phyloP scores from a whole-genome alignment of 2,329 filamentous ascomycete species.

The Ascocoryne sarcoides region DNA sequence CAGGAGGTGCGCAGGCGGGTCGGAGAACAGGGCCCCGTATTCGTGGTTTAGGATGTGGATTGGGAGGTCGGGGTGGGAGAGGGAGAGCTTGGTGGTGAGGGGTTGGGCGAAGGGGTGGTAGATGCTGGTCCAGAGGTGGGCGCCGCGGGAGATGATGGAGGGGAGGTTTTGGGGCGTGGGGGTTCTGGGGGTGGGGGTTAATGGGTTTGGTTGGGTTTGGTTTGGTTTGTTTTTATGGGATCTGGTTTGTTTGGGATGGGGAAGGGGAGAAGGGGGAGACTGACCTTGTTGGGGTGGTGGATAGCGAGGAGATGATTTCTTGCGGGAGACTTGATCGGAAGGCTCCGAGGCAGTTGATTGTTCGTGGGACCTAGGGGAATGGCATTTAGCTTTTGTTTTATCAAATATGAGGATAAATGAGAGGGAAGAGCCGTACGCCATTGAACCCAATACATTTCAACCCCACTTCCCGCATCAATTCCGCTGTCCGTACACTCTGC shows the following conservation, averaged over 20 bases:
- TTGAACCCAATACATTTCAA: constrained; percentile 75
- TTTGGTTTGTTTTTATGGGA: too few relatives aligned
- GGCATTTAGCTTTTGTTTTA: constrained; percentile 42
- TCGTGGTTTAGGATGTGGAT: constrained; percentile 69
- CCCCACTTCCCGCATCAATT: constrained; percentile 66
- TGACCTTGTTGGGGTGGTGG: constrained; percentile 43
- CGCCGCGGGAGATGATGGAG: constrained; percentile 48
- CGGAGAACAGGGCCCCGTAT: constrained; percentile 65
- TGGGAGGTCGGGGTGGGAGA: constrained; percentile 73
- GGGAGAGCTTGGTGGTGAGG: constrained; percentile 59
- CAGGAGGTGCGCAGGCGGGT: constrained; percentile 40
- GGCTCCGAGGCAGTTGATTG: constrained; percentile 71
- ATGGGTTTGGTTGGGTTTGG: background rate
- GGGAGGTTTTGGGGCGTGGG: constrained; percentile 40
- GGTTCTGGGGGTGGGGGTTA: constrained; percentile 5
- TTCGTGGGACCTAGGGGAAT: constrained; percentile 63
- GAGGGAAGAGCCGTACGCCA: constrained; percentile 33
- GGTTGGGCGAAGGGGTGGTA: constrained; percentile 69
- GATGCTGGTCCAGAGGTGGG: constrained; percentile 63
- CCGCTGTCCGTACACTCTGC: constrained; percentile 36
- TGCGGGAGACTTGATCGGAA: constrained; percentile 56
- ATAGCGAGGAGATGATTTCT: constrained; percentile 44
- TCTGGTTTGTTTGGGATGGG: too few relatives aligned
- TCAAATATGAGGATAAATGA: constrained; percentile 48
- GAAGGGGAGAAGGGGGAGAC: background rate